Evolutionary conservation across 306 rosid genomes (phyloP), one percentile per base, ranked within the genome.

Genomic region (Delonix regia): DNA sequence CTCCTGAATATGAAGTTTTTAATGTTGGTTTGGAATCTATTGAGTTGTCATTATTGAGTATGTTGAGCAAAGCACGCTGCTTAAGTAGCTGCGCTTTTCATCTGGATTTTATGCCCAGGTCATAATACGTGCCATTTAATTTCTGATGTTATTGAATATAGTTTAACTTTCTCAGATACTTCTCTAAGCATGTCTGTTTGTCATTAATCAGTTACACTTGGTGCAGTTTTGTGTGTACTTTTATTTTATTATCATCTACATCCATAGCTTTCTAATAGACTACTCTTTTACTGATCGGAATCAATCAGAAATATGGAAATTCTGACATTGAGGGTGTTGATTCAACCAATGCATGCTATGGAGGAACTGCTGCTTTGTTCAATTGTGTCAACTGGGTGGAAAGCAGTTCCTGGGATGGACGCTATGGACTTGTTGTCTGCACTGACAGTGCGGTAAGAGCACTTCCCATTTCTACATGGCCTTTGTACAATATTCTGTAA

Each of bases 301-400:
- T 80, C 69, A 30, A 78, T 77, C 97, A 95, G 98, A 88, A 89
- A 83, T 75, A 47, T 81, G 99, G 96, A 78, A 95, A 95, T 73
- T 89, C 97, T 1, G 99, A 95, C 86, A 88, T 95, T 39, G 98
- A 95, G 80, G 98, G 98, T 34, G 98, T 95, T 24, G 99, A 95
- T 86, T 95, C 99, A 47, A 88, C 94, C 34, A 95, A 95, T 78
- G 99, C 99, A 45, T 95, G 98, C 94, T 95, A 95, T 77, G 99
- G 99, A 39, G 99, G 99, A 79, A 95, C 99, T 73, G 99, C 99
- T 30, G 99, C 99, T 67, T 81, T 95, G 81, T 91, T 95, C 86
- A 95, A 95, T 72, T 95, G 99, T 85, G 97, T 92, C 87, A 95
- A 95, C 36, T 95, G 99, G 99, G 96, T 95, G 75, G 99, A 95